Evolutionary conservation across 2,329 filamentous ascomycete genomes (phyloP).

Genomic region (Trichophyton verrucosum): DNA sequence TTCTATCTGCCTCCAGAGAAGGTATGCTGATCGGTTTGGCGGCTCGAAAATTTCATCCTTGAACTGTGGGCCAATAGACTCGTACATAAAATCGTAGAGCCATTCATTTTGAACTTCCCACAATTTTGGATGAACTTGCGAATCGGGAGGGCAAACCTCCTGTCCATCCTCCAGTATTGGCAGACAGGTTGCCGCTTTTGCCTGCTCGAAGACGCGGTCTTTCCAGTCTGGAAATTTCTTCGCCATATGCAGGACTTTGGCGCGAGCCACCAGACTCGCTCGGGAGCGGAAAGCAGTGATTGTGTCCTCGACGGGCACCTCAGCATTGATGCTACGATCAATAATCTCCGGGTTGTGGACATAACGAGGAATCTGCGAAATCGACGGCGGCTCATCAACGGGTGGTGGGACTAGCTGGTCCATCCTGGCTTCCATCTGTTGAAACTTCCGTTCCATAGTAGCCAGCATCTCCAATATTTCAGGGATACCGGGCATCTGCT

Average conservation of each 20-base stretch:
- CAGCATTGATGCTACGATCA: not conserved
- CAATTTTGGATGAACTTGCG: not conserved
- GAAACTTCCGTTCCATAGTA: not conserved
- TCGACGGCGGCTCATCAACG: not conserved
- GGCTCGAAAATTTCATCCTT: not conserved
- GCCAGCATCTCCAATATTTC: not conserved
- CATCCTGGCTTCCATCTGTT: slow-evolving; percentile 1
- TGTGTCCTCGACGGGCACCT: not conserved
- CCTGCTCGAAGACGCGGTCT: slow-evolving; percentile 1
- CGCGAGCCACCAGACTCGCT: not conserved
- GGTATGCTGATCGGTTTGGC: not conserved
- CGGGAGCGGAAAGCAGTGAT: not conserved
- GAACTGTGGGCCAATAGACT: slow-evolving; percentile 1
- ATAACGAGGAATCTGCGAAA: not conserved
- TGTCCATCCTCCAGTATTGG: not conserved
- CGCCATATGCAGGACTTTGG: not conserved
- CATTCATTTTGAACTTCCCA: slow-evolving; percentile 4
- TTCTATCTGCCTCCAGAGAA: slow-evolving; percentile 5
- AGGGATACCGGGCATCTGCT: not conserved
- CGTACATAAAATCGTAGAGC: slow-evolving; percentile 2
- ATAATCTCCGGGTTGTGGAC: not conserved
- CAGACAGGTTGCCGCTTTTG: not conserved
- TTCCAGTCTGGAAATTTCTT: slow-evolving; percentile 3
- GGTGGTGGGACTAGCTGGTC: not conserved
- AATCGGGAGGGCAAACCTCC: not conserved